Evolutionary conservation across 2,329 filamentous ascomycete genomes (phyloP).

Genomic region (Chaetomiaceae sp.): DNA sequence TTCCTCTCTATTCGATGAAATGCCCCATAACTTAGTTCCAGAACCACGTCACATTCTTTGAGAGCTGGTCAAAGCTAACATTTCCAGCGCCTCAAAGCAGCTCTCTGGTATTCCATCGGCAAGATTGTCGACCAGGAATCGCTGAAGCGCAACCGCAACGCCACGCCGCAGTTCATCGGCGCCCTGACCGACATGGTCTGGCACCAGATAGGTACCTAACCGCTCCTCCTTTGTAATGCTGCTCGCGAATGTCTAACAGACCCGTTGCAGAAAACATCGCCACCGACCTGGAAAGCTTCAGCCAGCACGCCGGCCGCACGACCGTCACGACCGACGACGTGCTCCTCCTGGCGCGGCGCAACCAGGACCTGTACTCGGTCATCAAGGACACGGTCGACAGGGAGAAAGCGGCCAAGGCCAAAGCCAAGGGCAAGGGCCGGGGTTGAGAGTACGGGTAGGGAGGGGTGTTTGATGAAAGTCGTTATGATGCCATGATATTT

Average conservation of each 20-base stretch:
- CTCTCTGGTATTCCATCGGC: constrained; percentile 78
- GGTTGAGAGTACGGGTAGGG: constrained; percentile 20
- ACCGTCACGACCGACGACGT: constrained; percentile 85
- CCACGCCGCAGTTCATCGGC: constrained; percentile 87
- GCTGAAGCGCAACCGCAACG: constrained; percentile 69
- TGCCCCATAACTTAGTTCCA: no score
- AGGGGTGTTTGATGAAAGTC: not conserved
- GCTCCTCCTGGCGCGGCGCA: constrained; percentile 77
- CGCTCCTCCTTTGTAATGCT: no score
- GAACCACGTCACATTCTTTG: no score
- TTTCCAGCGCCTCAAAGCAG: constrained; percentile 70
- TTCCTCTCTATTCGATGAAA: not conserved
- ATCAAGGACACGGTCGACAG: constrained; percentile 65
- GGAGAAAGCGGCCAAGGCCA: constrained; percentile 42
- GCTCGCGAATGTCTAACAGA: not conserved
- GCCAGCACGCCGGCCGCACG: constrained; percentile 72
- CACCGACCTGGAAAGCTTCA: constrained; percentile 52
- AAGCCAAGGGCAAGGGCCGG: constrained; percentile 35
- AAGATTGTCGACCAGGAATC: constrained; percentile 87
- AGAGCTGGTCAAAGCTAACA: not conserved
- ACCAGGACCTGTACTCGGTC: constrained; percentile 76
- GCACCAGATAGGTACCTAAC: constrained; percentile 69
- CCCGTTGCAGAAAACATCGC: constrained; percentile 48
- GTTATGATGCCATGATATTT: not conserved
- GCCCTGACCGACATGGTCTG: constrained; percentile 83